Evolutionary conservation across 1,284 basidiomycete species (phyloP), one percentile per base, ranked within the genome.

Genomic region (Taiwanofungus camphoratus): DNA sequence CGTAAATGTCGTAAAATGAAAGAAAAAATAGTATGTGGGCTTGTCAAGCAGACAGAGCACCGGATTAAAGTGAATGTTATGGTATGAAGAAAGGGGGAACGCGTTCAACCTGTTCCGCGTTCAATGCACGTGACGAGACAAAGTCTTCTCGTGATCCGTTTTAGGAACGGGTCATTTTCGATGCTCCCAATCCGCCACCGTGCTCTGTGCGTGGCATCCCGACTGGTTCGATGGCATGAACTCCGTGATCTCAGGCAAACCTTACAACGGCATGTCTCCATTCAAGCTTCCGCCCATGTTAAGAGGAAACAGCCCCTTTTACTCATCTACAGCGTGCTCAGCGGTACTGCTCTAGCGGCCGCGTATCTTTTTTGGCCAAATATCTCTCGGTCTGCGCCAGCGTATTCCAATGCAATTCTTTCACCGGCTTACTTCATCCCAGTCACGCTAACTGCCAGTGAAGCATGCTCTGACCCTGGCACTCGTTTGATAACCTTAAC

Each of bases 341-440:
- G 39, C 43, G 15, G 39, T 44, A 36, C 47, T 12, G 50, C 49
- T 12, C 59, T 68, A 3, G 56, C 67, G 26, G 65, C 72, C 1
- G 58, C 67, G 5, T 82, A 75, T 53, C 66, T 79, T 43, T 65
- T 77, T 49, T 66, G 74, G 47, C 69, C 74, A 2, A 66, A 74
- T 52, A 49, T 55, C 27, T 72, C 74, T 7, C 64, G 69, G 18
- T 64, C 63, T 32, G 59, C 60, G 23, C 62, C 64, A 5, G 67
- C 64, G 1, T 58, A 57, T 34, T 27, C 45, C 3, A 46, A 60
- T 42, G 50, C 52, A 2, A 65, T 71, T 4, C 63, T 87, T 3
- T 76, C 76, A 3, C 71, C 79, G 1, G 64, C 66, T 6, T 71
- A 79, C 48, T 92, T 89, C 57, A 82, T 77, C 0, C 74, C 76